Percentiles rank a stretch among this genome's conserved stretches.
These are phyloP conservation scores for Thielaviopsis ethacetica DNA, from an alignment of 2,329 filamentous ascomycete species.

Conservation along the genomic window DNA sequence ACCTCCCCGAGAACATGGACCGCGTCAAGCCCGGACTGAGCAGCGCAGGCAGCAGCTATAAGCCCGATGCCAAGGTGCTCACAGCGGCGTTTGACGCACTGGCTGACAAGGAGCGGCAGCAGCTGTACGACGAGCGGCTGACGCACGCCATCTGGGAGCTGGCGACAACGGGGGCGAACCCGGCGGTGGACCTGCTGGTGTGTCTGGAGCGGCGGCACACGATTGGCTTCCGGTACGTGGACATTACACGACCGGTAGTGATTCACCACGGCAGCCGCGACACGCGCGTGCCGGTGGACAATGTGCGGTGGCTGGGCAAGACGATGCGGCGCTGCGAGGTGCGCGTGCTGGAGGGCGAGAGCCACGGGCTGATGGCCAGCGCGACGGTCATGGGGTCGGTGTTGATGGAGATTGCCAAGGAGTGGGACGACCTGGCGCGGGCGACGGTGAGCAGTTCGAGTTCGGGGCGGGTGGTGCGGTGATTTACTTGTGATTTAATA, in stretches of 20 bases:
- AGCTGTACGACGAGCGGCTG: slow-evolving; percentile 65
- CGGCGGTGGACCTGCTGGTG: slow-evolving; percentile 80
- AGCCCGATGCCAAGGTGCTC: slow-evolving; percentile 20
- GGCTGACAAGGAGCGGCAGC: slow-evolving; percentile 55
- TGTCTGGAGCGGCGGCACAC: slow-evolving; percentile 81
- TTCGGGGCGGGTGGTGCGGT: not conserved
- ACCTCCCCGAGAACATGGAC: slow-evolving; percentile 31
- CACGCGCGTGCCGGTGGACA: slow-evolving; percentile 82
- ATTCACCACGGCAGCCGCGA: slow-evolving; percentile 91
- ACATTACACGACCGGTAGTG: slow-evolving; percentile 78
- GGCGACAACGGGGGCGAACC: slow-evolving; percentile 80
- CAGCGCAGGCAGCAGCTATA: slow-evolving; percentile 11
- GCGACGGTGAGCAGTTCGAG: slow-evolving; percentile 26
- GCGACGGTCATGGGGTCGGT: slow-evolving; percentile 85
- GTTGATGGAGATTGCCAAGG: slow-evolving; percentile 83
- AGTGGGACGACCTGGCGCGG: slow-evolving; percentile 80
- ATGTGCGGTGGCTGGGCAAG: slow-evolving; percentile 86
- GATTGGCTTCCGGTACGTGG: slow-evolving; percentile 92
- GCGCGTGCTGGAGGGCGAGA: slow-evolving; percentile 74
- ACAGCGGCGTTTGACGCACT: slow-evolving; percentile 42
- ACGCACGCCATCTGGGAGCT: slow-evolving; percentile 92
- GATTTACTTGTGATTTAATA: too few relatives aligned
- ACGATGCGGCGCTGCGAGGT: slow-evolving; percentile 91
- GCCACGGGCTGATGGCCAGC: slow-evolving; percentile 90
- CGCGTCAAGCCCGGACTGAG: slow-evolving; percentile 22